A percentile compares a stretch with the other conserved stretches of the same genome.
These are phyloP conservation scores for Litchi chinensis DNA, from an alignment of 345 rosid genomes.

Conservation along the genomic window DNA sequence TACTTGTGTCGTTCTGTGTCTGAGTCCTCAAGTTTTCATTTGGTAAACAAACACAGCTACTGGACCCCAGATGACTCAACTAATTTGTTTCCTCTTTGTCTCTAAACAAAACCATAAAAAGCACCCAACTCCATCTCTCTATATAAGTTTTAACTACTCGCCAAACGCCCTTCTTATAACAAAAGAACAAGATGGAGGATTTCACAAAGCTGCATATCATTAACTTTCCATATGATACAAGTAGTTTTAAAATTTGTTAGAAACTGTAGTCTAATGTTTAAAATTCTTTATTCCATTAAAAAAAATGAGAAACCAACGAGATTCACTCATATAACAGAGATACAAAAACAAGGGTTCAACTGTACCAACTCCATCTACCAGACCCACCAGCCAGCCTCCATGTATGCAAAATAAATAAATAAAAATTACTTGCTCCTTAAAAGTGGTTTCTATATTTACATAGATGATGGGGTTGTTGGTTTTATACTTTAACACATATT, in stretches of 20 bases:
- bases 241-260: not conserved
- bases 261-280: too few relatives aligned
- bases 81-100: not conserved
- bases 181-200: not conserved
- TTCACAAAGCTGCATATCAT: not conserved
- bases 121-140: not conserved
- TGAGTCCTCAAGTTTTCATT: not conserved
- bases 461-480: too few relatives aligned
- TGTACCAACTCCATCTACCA: not conserved
- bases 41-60: constrained; percentile 11
- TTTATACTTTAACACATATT: too few relatives aligned
- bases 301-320: too few relatives aligned
- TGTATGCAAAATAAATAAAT: not conserved
- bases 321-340: too few relatives aligned
- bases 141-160: not conserved
- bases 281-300: too few relatives aligned
- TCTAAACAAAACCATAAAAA: not conserved
- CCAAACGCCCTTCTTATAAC: not conserved
- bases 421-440: constrained; percentile 4
- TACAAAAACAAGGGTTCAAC: not conserved
- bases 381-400: not conserved
- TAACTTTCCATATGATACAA: not conserved
- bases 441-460: not conserved
- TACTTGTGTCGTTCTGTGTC: not conserved
- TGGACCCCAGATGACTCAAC: not conserved